Evolutionary conservation across 2,329 filamentous ascomycete species (phyloP).

Genomic region (Fusarium kyushuense): DNA sequence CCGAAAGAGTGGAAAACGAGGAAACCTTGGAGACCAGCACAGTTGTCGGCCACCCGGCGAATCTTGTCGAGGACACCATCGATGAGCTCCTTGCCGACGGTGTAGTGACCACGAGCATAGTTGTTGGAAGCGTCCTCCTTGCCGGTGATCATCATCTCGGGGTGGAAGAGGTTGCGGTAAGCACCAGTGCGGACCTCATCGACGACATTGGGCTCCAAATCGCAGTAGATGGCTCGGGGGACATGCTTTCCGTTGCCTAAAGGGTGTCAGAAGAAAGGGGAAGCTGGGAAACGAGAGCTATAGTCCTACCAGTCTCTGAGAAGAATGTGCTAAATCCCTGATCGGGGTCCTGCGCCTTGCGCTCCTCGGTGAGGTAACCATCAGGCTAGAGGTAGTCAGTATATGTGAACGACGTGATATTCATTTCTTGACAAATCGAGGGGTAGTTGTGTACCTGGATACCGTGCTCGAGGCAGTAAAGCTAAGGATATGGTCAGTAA

Average conservation of each 20-base stretch:
- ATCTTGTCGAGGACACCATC: constrained; percentile 98
- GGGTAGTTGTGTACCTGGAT: constrained; percentile 80
- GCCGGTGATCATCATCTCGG: constrained; percentile 99
- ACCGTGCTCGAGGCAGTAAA: constrained; percentile 99
- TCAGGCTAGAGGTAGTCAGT: constrained; percentile 75
- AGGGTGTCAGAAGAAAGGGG: constrained; percentile 39
- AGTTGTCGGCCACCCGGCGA: constrained; percentile 97
- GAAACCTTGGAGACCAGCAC: constrained; percentile 97
- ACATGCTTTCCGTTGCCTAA: constrained; percentile 98
- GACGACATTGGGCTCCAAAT: constrained; percentile 99
- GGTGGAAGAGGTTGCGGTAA: constrained; percentile 98
- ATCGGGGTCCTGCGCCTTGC: constrained; percentile 91
- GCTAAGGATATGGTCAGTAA: constrained; percentile 65
- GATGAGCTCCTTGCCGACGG: constrained; percentile 98
- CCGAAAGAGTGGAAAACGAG: constrained; percentile 99
- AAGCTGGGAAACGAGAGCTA: not conserved
- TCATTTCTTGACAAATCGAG: constrained; percentile 43
- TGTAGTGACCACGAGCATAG: constrained; percentile 99
- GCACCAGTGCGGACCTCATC: constrained; percentile 98
- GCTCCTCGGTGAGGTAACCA: constrained; percentile 98
- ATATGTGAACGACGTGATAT: constrained; percentile 24
- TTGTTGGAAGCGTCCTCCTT: constrained; percentile 99
- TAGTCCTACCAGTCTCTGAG: constrained; percentile 90
- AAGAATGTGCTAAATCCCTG: constrained; percentile 99
- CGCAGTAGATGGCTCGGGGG: constrained; percentile 98